phyloP scores from a whole-genome alignment of 2,329 filamentous ascomycete species.

The Sarocladiaceae sp. region DNA sequence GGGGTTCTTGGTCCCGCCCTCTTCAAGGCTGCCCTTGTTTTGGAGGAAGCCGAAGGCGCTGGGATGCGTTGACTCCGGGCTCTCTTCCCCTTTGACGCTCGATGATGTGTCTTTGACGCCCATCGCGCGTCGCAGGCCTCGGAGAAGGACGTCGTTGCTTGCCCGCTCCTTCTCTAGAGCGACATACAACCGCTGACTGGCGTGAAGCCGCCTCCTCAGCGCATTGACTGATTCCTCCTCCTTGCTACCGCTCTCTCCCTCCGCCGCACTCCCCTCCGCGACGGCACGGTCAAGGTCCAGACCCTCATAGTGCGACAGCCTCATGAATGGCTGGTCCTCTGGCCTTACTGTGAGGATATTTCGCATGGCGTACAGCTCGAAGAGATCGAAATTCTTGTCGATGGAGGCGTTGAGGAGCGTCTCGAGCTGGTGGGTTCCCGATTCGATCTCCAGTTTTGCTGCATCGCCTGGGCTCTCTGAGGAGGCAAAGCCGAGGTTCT shows the following conservation, averaged over 20 bases:
- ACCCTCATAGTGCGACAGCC: conserved; percentile 78
- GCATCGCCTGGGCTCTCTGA: conserved; percentile 23
- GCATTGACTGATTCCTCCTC: conserved; percentile 55
- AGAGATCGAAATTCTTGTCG: conserved; percentile 78
- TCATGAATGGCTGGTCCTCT: conserved; percentile 70
- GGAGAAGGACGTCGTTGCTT: conserved; percentile 65
- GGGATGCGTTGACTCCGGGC: background rate
- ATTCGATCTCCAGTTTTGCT: conserved; percentile 67
- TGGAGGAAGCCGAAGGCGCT: conserved; percentile 50
- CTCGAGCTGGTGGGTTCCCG: conserved; percentile 79
- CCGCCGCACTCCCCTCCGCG: conserved; percentile 12
- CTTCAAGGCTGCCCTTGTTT: conserved; percentile 39
- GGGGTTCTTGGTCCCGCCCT: conserved; percentile 46
- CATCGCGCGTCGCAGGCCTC: conserved; percentile 48
- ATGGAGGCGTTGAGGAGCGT: conserved; percentile 75
- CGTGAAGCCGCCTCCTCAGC: conserved; percentile 68
- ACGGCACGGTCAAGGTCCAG: conserved; percentile 36
- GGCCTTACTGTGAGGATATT: conserved; percentile 69
- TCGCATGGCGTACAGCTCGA: conserved; percentile 83
- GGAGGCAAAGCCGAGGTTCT: conserved; percentile 68
- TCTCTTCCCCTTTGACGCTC: conserved; percentile 10
- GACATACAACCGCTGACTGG: conserved; percentile 69
- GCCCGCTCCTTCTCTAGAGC: conserved; percentile 63
- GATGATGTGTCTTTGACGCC: conserved; percentile 20
- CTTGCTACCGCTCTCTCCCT: background rate